These are phyloP conservation scores for Blastocystis sp. DNA, from an alignment of 352 stramenopile genomes.

Conservation along the genomic window DNA sequence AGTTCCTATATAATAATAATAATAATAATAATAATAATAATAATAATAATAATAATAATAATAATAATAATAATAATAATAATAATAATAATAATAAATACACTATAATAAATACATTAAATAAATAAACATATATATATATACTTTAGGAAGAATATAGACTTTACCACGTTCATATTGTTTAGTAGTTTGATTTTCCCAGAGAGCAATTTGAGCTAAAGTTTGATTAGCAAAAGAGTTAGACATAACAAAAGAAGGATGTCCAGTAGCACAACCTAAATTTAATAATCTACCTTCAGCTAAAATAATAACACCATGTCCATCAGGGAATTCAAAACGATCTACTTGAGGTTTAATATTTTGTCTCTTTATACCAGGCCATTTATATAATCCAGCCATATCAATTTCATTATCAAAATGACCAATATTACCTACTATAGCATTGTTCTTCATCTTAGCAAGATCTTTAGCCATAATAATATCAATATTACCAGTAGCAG, in stretches of 20 bases:
- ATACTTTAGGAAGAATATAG: conserved; percentile 93
- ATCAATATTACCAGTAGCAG: conserved; percentile 93
- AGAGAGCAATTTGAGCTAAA: conserved; percentile 89
- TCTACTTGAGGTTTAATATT: conserved; percentile 99
- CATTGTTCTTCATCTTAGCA: conserved; percentile 98
- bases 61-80: too few relatives aligned
- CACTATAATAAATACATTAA: too few relatives aligned
- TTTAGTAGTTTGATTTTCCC: conserved; percentile 67
- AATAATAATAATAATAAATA: too few relatives aligned
- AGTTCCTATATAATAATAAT: too few relatives aligned
- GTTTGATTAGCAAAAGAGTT: conserved; percentile 98
- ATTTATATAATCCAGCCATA: conserved; percentile 70
- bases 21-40: too few relatives aligned
- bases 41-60: too few relatives aligned
- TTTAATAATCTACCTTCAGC: conserved; percentile 90
- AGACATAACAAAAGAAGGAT: conserved; percentile 96
- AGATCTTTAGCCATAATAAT: conserved; percentile 88
- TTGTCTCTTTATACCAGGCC: conserved; percentile 63
- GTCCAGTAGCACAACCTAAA: conserved; percentile 85
- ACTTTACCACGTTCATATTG: conserved; percentile 86
- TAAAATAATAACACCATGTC: conserved; percentile 82
- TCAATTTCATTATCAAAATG: conserved; percentile 99
- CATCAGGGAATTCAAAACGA: conserved; percentile 80
- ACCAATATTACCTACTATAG: conserved; percentile 96
- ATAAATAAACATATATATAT: too few relatives aligned